Base-by-base conservation (phyloP, 305 asterid genomes). In the Fraxinus platypoda region DNA sequence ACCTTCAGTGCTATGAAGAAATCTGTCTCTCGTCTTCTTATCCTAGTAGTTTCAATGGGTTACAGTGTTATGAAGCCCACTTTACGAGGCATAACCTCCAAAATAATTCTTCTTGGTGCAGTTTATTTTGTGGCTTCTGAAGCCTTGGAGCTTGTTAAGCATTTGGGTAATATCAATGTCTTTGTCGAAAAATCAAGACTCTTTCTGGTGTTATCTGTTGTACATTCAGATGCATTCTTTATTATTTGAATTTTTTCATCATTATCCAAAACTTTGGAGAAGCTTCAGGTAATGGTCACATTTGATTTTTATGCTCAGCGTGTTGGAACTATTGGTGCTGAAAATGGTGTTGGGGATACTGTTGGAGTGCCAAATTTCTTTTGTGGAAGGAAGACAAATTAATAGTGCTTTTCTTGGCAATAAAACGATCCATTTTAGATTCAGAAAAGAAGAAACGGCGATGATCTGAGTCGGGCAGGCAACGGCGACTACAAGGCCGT, bases 231-330 rank as follows among this genome's bases (percentile, higher is more conserved):
- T 86, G 95, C 99, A 75, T 83, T 90, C 83, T 94, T 95, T 86
- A 95, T 95, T 31, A 88, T 95, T 80, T 95, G 99, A 98, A 95
- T 95, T 71, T 95, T 95, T 88, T 92, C 98, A 13, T 95, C 99
- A 23, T 85, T 94, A 78, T 94, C 99, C 79, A 93, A 92, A 86
- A 94, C 97, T 19, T 81, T 95, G 87, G 98, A 93, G 93, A 95
- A 95, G 88, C 99, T 95, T 88, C 99, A 95, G 97, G 99, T 94
- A 83, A 84, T 78, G 78, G 41, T 81, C 28, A 21, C 43, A 2
- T 71, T 38, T 79, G 35, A 33, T 54, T 46, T 30, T 68, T 43
- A 28, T 72, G 70, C 49, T 21, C 54, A 25, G 28, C 34, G 30
- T 59, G 33, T 23, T 33, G 30, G 35, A 4, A 33, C 35, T 33